Conservation (phyloP, 306 rosid genomes). For the Prinsepia uniflora region DNA sequence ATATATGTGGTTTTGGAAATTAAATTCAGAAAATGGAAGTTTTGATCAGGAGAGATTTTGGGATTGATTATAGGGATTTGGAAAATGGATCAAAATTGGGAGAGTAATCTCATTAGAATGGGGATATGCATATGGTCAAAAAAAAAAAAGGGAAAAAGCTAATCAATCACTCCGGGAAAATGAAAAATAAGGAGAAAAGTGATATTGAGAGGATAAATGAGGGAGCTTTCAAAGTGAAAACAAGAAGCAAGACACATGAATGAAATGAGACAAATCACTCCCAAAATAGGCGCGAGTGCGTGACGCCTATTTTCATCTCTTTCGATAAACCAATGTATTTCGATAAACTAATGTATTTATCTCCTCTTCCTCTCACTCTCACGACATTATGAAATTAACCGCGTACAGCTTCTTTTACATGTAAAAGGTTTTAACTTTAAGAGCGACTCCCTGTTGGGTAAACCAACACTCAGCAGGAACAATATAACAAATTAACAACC, state of each 20-base stretch:
- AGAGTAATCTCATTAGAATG: neutral
- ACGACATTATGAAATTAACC: too few relatives aligned
- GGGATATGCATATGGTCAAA: neutral
- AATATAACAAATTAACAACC: neutral
- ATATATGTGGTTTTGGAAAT: neutral
- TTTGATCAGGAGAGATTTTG: neutral
- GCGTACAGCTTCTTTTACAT: too few relatives aligned
- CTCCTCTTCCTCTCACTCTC: too few relatives aligned
- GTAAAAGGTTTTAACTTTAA: too few relatives aligned
- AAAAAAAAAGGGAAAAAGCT: neutral
- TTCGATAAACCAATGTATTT: too few relatives aligned
- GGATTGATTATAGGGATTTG: neutral
- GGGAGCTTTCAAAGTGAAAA: neutral
- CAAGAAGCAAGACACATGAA: neutral
- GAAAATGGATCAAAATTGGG: neutral
- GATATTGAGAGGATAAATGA: neutral
- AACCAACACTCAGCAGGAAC: neutral
- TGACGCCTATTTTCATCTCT: too few relatives aligned
- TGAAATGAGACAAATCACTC: too few relatives aligned
- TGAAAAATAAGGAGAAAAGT: neutral
- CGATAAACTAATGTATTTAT: too few relatives aligned
- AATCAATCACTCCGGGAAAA: neutral
- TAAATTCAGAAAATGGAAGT: neutral
- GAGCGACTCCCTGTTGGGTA: neutral
- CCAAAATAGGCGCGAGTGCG: too few relatives aligned